Evolutionary conservation across 2,329 filamentous ascomycete genomes (phyloP).

Genomic region (Aspergillus novofumigatus): DNA sequence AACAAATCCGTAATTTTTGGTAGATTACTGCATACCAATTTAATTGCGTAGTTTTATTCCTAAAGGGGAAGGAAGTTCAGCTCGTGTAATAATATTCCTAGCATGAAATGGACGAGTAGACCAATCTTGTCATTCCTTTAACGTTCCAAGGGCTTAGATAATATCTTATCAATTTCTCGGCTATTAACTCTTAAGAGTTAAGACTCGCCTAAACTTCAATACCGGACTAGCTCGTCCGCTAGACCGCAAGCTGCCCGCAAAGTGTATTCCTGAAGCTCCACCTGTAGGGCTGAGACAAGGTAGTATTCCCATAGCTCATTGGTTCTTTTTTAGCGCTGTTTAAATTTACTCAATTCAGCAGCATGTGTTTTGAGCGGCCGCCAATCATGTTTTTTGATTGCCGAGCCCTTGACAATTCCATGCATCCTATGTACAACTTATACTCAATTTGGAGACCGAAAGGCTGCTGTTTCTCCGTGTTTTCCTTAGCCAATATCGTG

Average conservation of each 20-base stretch:
- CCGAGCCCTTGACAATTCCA: background rate
- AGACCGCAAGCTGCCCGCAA: background rate
- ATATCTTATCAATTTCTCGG: background rate
- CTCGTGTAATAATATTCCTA: background rate
- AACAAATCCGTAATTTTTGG: background rate
- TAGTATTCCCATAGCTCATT: background rate
- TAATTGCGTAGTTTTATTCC: background rate
- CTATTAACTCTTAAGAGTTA: background rate
- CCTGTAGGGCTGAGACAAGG: background rate
- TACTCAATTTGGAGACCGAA: background rate
- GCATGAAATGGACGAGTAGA: background rate
- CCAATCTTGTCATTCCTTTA: background rate
- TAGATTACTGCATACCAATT: background rate
- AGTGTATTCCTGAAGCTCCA: background rate
- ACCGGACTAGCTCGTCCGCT: background rate
- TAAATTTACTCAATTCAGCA: background rate
- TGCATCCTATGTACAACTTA: background rate
- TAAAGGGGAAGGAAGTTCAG: background rate
- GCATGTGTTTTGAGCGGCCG: background rate
- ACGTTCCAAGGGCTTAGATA: background rate
- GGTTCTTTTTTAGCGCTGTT: background rate
- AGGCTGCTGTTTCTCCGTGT: background rate
- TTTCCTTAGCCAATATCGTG: background rate
- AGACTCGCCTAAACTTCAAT: no score
- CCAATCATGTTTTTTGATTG: background rate